Evolutionary conservation across 78 protist genomes (phyloP).

Genomic region (Planoprotostelium fungivorum): DNA sequence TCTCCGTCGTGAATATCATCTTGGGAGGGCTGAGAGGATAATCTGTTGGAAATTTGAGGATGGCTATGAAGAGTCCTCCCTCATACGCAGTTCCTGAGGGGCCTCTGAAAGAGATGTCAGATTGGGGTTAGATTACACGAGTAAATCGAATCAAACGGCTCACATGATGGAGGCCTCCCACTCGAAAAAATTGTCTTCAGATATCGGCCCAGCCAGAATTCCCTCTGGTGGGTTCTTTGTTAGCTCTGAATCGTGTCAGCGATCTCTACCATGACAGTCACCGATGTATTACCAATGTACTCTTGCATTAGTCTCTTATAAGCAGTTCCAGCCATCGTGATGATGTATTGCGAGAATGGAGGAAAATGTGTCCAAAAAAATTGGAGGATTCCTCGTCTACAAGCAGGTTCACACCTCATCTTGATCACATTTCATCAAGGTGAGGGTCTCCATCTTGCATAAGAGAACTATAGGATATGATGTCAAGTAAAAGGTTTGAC

Average conservation of each 20-base stretch:
- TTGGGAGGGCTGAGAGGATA: conserved; percentile 88
- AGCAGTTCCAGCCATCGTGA: conserved; percentile 21
- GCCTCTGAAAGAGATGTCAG: conserved; percentile 19
- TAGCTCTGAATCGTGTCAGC: conserved; percentile 32
- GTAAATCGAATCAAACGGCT: not conserved
- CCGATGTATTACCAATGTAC: conserved; percentile 19
- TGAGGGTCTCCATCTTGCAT: too few species aligned
- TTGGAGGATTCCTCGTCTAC: too few species aligned
- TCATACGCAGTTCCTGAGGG: conserved; percentile 87
- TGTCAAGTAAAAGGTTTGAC: too few species aligned
- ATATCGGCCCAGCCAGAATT: conserved; percentile 76
- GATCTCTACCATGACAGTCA: not conserved
- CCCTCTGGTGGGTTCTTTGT: conserved; percentile 76
- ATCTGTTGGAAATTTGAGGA: conserved; percentile 65
- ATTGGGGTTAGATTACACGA: not conserved
- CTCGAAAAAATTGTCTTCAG: conserved; percentile 76
- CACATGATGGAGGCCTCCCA: conserved; percentile 83
- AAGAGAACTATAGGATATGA: too few species aligned
- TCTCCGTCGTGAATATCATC: conserved; percentile 76
- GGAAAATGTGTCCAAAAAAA: too few species aligned
- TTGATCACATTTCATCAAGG: too few species aligned
- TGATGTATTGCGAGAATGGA: too few species aligned
- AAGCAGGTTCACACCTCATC: too few species aligned
- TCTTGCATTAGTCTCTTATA: conserved; percentile 66
- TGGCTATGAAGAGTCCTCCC: conserved; percentile 86